Percentiles rank a stretch among this genome's conserved stretches.
phyloP scores from a whole-genome alignment of 805 yeast genomes.

The Schizosaccharomyces osmophilus region DNA sequence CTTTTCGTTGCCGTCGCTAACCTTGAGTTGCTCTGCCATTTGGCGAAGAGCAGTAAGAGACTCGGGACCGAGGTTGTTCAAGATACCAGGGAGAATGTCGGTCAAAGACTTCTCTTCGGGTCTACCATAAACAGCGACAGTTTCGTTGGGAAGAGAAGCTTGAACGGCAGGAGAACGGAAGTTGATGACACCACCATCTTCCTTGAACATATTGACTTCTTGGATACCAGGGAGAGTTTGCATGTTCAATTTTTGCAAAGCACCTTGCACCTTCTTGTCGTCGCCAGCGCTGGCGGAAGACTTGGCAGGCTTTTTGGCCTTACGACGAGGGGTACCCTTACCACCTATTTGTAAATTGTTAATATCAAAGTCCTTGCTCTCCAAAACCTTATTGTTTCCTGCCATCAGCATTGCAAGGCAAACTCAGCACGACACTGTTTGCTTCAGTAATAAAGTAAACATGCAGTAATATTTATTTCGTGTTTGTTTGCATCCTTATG shows the following conservation, averaged over 20 bases:
- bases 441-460: too few relatives aligned
- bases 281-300: constrained; percentile 46
- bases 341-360: constrained; percentile 15
- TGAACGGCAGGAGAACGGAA: constrained; percentile 92
- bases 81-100: constrained; percentile 78
- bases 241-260: constrained; percentile 71
- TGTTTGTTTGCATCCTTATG: too few relatives aligned
- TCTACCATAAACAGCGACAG: constrained; percentile 83
- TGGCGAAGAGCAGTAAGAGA: constrained; percentile 69
- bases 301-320: constrained; percentile 46
- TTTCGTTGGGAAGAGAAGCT: constrained; percentile 72
- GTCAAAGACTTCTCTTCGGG: constrained; percentile 80
- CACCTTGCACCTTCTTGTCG: constrained; percentile 72
- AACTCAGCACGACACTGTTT: too few relatives aligned
- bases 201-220: constrained; percentile 94
- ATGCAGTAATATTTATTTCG: too few relatives aligned
- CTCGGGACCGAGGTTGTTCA: constrained; percentile 91
- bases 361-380: neutral
- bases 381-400: neutral
- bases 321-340: constrained; percentile 54
- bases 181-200: constrained; percentile 87
- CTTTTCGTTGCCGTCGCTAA: constrained; percentile 22
- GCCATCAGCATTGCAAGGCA: too few relatives aligned
- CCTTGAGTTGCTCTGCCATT: constrained; percentile 73
- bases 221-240: constrained; percentile 72